A percentile compares a stretch with the other conserved stretches of the same genome.
These are phyloP conservation scores for Asterophora lycoperdoides DNA, from an alignment of 768 basidiomycete genomes.

Conservation along the genomic window DNA sequence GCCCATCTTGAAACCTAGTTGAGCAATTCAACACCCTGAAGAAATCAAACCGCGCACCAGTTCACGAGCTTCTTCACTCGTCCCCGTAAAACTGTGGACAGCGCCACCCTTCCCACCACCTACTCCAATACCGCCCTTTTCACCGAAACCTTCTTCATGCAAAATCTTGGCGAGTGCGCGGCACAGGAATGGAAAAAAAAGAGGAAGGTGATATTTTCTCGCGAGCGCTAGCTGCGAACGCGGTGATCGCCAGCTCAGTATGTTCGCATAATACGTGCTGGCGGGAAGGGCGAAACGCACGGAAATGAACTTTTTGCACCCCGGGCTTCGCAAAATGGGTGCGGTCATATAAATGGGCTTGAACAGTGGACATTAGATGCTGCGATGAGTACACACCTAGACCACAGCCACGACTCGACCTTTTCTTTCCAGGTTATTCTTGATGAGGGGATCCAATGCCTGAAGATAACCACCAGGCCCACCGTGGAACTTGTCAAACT, in stretches of 20 bases:
- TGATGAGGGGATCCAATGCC: slow-evolving; percentile 53
- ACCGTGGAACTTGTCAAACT: slow-evolving; percentile 55
- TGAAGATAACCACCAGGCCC: slow-evolving; percentile 61
- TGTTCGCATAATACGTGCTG: neutral
- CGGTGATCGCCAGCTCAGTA: slow-evolving; percentile 12
- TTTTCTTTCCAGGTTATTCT: slow-evolving; percentile 40
- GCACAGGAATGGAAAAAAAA: slow-evolving; percentile 81
- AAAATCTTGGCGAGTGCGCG: slow-evolving; percentile 65
- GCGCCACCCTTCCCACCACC: slow-evolving; percentile 69
- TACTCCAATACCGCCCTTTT: slow-evolving; percentile 47
- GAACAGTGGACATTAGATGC: neutral
- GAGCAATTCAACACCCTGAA: neutral
- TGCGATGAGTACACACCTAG: slow-evolving; percentile 42
- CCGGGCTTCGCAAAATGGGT: slow-evolving; percentile 58
- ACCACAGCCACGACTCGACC: slow-evolving; percentile 69
- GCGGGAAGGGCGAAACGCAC: slow-evolving; percentile 29
- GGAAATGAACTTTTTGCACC: slow-evolving; percentile 61
- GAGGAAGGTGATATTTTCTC: slow-evolving; percentile 65
- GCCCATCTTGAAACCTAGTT: slow-evolving; percentile 46
- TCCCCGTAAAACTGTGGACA: slow-evolving; percentile 81
- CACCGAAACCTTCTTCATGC: slow-evolving; percentile 58
- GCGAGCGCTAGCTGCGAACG: slow-evolving; percentile 60
- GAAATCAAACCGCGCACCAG: slow-evolving; percentile 41
- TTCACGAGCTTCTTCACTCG: slow-evolving; percentile 55
- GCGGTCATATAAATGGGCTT: slow-evolving; percentile 50